Evolutionary conservation across 441 rosid genomes (phyloP), one percentile per base, ranked within the genome.

Genomic region (Pelargonium hybrid): DNA sequence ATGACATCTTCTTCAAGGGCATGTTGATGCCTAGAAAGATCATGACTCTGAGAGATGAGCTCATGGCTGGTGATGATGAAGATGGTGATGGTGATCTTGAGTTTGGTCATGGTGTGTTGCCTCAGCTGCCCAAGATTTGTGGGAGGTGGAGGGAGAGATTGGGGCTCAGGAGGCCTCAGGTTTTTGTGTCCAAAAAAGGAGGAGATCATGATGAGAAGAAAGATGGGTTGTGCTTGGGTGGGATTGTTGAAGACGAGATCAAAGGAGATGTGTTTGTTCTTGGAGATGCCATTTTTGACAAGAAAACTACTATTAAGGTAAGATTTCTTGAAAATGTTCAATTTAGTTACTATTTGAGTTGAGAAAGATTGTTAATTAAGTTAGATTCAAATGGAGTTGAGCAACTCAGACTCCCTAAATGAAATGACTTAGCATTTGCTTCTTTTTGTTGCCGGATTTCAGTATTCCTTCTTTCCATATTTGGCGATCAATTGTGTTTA

Each of bases 1-100:
- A 88, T 73, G 95, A 93, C 82, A 87, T 91, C 78, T 87, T 93
- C 84, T 84, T 77, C 78, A 79, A 92, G 82, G 98, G 98, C 8
- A 78, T 71, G 84, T 70, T 93, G 78, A 64, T 91, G 82, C 98
- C 98, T 39, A 10, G 56, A 72, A 73, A 88, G 21, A 87, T 81
- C 77, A 79, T 63, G 84, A 89, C 95, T 14, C 64, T 89, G 45
- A 67, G 88, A 54, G 90, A 89, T 6, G 89, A 88, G 62, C 75
- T 89, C 68, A 85, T 84, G 1, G 80, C 31, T 5, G 74, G 47
- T 3, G 87, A 71, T 18, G 91, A 77, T 6, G 74, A 68, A 9
- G 73, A 69, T 25, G 76, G 45, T 17, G 69, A 69, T 2, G 45
- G 45, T 39, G 45, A 56, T 7, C 62, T 56, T 23, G 62, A 56